Base-by-base conservation (phyloP, 257 asterid genomes). In the Solanum boliviense region DNA sequence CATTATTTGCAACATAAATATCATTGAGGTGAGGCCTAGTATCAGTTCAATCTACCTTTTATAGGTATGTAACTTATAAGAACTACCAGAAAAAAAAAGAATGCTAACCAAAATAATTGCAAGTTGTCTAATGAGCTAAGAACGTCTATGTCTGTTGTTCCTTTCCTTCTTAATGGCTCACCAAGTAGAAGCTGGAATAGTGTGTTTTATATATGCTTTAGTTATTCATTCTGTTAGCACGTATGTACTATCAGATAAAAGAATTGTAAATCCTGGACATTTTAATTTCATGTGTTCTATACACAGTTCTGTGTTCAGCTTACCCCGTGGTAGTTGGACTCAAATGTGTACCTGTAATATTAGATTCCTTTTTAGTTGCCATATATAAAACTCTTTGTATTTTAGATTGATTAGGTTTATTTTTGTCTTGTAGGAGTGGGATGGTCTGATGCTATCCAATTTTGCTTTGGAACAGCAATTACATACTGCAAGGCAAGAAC, bases 401-500 rank as follows among this genome's bases (percentile, higher is more conserved):
- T 36, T 35, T 46, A 74, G 52, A 74, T 74, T 74, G 83, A 74
- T 9, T 34, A 73, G 48, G 25, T 73, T 73, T 75, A 75, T 36
- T 31, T 83, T 35, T 68, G 12, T 29, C 20, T 86, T 11, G 15
- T 84, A 97, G 99, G 98, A 97, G 91, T 96, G 99, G 99, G 99
- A 97, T 91, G 94, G 97, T 78, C 88, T 97, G 89, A 97, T 97
- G 99, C 97, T 97, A 13, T 96, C 99, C 67, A 97, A 95, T 94
- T 94, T 95, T 92, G 95, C 99, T 5, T 83, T 95, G 93, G 99
- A 96, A 94, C 97, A 93, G 88, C 99, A 97, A 89, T 86, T 96
- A 86, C 99, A 97, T 89, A 93, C 94, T 46, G 98, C 98, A 83
- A 94, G 99, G 93, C 99, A 97, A 90, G 99, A 97, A 91, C 93